phyloP scores from a whole-genome alignment of 1,139 yeast species.

The Geotrichum aggregatum region DNA sequence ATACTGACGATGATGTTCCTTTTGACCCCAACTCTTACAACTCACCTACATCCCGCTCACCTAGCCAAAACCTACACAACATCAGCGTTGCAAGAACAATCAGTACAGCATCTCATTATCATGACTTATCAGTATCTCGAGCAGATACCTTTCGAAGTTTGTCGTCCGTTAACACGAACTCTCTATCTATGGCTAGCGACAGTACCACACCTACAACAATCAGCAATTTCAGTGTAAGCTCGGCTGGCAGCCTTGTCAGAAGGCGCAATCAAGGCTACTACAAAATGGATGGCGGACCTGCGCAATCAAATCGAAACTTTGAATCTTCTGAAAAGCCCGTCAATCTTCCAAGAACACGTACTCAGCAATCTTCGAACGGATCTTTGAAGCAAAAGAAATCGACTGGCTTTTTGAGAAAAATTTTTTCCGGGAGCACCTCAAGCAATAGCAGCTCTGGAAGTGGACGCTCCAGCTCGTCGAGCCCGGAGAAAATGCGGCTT shows the following conservation, averaged over 20 bases:
- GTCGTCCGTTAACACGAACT: constrained; percentile 30
- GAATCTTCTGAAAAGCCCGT: constrained; percentile 46
- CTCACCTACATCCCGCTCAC: constrained; percentile 14
- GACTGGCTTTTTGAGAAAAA: constrained; percentile 53
- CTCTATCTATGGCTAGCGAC: constrained; percentile 27
- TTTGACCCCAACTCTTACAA: constrained; percentile 33
- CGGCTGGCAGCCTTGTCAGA: constrained; percentile 66
- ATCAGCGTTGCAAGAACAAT: constrained; percentile 5
- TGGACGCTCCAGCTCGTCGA: constrained; percentile 6
- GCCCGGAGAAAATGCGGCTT: constrained; percentile 8
- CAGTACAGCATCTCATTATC: constrained; percentile 19
- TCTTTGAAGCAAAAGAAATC: constrained; percentile 33
- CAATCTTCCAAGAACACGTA: constrained; percentile 31
- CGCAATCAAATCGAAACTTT: constrained; percentile 63
- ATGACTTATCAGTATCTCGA: constrained; percentile 29
- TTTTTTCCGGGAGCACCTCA: constrained; percentile 35
- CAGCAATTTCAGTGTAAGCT: constrained; percentile 77
- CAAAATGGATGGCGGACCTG: constrained; percentile 13
- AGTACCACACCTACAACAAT: constrained; percentile 38
- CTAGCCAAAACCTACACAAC: constrained; percentile 7
- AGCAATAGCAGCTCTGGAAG: not conserved
- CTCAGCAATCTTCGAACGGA: constrained; percentile 19
- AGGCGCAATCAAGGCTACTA: constrained; percentile 13
- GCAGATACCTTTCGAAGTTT: constrained; percentile 30
- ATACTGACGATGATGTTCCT: constrained; percentile 27